Evolutionary conservation across 2,329 filamentous ascomycete species (phyloP).

Genomic region (Penicillium sp.): DNA sequence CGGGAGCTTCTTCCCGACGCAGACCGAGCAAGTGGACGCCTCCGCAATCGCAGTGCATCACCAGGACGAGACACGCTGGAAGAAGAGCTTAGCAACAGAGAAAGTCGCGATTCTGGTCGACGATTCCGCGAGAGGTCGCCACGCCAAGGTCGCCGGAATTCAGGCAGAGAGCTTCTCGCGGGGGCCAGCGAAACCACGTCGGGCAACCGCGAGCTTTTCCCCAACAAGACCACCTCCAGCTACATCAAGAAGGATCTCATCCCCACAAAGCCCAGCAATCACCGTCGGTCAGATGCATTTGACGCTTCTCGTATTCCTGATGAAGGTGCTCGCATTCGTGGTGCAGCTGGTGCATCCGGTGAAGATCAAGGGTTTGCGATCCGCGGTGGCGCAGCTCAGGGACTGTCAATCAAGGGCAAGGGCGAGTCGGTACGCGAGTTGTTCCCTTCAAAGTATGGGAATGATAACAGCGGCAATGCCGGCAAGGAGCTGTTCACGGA

Average conservation of each 20-base stretch:
- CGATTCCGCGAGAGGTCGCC: conserved; percentile 49
- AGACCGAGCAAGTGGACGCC: conserved; percentile 44
- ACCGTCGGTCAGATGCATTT: conserved; percentile 54
- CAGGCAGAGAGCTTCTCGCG: conserved; percentile 64
- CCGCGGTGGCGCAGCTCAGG: conserved; percentile 48
- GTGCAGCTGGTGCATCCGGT: conserved; percentile 58
- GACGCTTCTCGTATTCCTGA: conserved; percentile 45
- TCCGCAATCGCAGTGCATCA: conserved; percentile 63
- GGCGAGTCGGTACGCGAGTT: conserved; percentile 67
- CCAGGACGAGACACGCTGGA: conserved; percentile 56
- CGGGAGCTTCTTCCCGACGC: conserved; percentile 44
- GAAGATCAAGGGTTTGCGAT: conserved; percentile 42
- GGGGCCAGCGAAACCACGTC: conserved; percentile 29
- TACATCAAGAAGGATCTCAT: conserved; percentile 62
- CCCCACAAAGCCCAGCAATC: conserved; percentile 50
- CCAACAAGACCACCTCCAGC: conserved; percentile 42
- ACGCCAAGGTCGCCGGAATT: conserved; percentile 37
- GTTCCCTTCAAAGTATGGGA: conserved; percentile 63
- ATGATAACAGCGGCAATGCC: conserved; percentile 49
- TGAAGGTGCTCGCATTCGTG: conserved; percentile 61
- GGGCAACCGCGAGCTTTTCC: conserved; percentile 51
- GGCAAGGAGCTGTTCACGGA: conserved; percentile 71
- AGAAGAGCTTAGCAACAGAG: conserved; percentile 36
- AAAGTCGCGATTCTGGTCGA: conserved; percentile 40
- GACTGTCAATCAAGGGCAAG: conserved; percentile 71